phyloP scores from a whole-genome alignment of 140 eudicot genomes.

The Eryngium alpinum region DNA sequence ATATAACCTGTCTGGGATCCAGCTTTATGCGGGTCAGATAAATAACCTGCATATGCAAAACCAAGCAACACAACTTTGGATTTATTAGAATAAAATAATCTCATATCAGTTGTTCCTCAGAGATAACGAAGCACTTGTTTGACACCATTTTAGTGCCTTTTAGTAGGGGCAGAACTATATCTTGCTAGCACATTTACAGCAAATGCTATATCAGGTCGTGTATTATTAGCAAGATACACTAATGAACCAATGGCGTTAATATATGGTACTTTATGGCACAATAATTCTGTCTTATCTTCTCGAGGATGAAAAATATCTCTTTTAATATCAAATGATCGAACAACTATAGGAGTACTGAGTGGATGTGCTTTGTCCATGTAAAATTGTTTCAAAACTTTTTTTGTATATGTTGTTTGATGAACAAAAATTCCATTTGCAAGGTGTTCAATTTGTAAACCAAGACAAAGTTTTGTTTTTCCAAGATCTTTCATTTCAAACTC shows the following conservation, averaged over 20 bases:
- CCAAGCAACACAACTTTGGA: not conserved
- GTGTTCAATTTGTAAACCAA: no score
- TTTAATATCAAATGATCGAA: not conserved
- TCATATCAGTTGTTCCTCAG: not conserved
- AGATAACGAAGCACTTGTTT: not conserved
- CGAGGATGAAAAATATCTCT: no score
- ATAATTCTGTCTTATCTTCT: constrained; percentile 6
- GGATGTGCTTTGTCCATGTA: not conserved
- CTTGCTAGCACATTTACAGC: not conserved
- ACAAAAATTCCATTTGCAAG: no score
- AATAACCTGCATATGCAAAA: not conserved
- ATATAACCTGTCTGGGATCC: not conserved
- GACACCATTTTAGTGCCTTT: not conserved
- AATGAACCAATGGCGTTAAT: not conserved
- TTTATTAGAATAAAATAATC: not conserved
- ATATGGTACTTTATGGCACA: not conserved
- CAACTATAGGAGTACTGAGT: constrained; percentile 3
- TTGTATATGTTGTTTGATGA: no score
- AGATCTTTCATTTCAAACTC: no score
- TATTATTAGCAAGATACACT: not conserved
- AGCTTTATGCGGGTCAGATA: not conserved
- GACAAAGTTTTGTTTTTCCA: no score
- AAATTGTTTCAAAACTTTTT: no score
- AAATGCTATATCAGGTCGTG: not conserved
- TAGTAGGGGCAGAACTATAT: not conserved